These are phyloP conservation scores for Elymus sibiricus DNA, from an alignment of 176 grass and related monocot genomes.

Conservation along the genomic window DNA sequence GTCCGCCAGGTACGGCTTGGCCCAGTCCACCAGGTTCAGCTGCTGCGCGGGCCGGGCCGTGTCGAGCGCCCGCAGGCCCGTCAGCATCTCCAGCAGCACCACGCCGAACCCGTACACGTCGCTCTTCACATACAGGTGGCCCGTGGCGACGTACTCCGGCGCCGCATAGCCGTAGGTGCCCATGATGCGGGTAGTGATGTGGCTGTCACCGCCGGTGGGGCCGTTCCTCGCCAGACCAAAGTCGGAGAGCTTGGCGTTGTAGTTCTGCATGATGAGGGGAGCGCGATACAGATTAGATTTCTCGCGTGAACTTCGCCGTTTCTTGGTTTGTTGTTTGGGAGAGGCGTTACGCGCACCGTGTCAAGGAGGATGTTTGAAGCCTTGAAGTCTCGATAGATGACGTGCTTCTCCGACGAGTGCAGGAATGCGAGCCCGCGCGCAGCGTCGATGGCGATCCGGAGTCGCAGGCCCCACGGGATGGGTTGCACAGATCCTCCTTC, in stretches of 20 bases:
- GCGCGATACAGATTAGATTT: not conserved
- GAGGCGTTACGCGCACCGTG: conserved; percentile 28
- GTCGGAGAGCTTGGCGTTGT: conserved; percentile 50
- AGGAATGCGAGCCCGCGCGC: conserved; percentile 67
- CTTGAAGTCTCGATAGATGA: conserved; percentile 80
- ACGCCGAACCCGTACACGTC: conserved; percentile 74
- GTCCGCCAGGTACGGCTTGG: conserved; percentile 40
- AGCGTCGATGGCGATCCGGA: conserved; percentile 51
- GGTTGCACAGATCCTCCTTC: conserved; percentile 45
- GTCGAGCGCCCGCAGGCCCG: conserved; percentile 47
- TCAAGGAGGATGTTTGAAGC: conserved; percentile 74
- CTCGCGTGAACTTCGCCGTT: too few relatives aligned
- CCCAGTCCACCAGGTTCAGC: conserved; percentile 52
- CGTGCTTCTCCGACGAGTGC: conserved; percentile 62
- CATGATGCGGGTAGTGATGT: conserved; percentile 59
- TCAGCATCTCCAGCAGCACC: conserved; percentile 58
- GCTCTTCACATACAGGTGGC: conserved; percentile 63
- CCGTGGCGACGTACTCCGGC: conserved; percentile 54
- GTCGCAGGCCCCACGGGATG: conserved; percentile 42
- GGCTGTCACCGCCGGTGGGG: conserved; percentile 42
- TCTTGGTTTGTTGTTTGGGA: too few relatives aligned
- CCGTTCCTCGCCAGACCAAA: conserved; percentile 50
- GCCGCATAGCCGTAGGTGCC: conserved; percentile 66
- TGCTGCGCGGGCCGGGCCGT: conserved; percentile 33
- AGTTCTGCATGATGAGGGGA: conserved; percentile 23